Evolutionary conservation across 352 stramenopile genomes (phyloP).

Genomic region (Elongisporangium undulatum): DNA sequence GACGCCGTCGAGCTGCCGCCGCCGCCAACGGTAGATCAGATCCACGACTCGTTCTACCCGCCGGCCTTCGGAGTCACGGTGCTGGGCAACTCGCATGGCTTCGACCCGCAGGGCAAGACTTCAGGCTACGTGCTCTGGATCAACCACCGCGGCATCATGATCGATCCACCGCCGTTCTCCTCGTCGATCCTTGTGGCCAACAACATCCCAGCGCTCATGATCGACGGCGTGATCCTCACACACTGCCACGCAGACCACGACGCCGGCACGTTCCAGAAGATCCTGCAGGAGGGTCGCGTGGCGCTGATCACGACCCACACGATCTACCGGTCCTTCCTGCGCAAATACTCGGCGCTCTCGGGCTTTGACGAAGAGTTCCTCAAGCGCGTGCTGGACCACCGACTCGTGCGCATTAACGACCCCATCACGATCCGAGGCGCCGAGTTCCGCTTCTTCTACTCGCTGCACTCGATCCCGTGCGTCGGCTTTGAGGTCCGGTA

Average conservation of each 20-base stretch:
- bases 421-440: constrained; percentile 92
- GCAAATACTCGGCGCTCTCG: constrained; percentile 95
- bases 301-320: constrained; percentile 95
- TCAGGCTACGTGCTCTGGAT: constrained; percentile 97
- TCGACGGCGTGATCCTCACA: constrained; percentile 95
- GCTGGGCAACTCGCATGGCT: constrained; percentile 94
- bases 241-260: constrained; percentile 97
- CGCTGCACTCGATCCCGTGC: constrained; percentile 94
- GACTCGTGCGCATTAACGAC: constrained; percentile 91
- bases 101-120: constrained; percentile 92
- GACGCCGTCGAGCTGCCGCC: constrained; percentile 54
- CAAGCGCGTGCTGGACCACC: constrained; percentile 89
- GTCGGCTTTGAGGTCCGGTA: constrained; percentile 93
- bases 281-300: constrained; percentile 92
- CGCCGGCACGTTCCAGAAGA: constrained; percentile 96
- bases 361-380: constrained; percentile 90
- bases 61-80: constrained; percentile 95
- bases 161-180: constrained; percentile 93
- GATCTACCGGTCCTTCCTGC: constrained; percentile 96
- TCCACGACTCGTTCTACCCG: constrained; percentile 86
- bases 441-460: constrained; percentile 96
- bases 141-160: constrained; percentile 95
- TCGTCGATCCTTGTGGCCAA: constrained; percentile 81
- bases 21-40: constrained; percentile 26
- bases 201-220: constrained; percentile 90